Percentiles rank a stretch among this genome's conserved stretches.
Evolutionary conservation across 2,329 filamentous ascomycete species (phyloP).

Genomic region (Alternaria gaisen): DNA sequence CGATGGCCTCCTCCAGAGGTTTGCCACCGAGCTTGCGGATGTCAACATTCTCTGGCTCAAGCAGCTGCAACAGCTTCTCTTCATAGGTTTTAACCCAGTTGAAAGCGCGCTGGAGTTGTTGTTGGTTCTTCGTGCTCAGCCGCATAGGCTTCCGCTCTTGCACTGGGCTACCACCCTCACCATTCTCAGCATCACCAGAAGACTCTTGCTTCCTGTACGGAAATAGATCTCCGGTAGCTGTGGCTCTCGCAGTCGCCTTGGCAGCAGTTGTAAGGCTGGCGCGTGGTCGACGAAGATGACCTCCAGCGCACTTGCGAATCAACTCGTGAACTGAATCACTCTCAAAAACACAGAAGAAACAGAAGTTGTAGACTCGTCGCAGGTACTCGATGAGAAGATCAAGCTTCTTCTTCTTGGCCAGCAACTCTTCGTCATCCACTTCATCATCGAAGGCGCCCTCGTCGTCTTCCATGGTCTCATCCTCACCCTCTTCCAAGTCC

Average conservation of each 20-base stretch:
- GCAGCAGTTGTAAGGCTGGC: conserved; percentile 84
- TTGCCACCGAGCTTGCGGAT: conserved; percentile 91
- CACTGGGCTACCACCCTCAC: conserved; percentile 67
- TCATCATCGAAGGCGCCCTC: conserved; percentile 76
- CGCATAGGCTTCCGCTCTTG: conserved; percentile 76
- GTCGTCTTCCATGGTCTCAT: conserved; percentile 66
- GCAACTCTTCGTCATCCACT: conserved; percentile 85
- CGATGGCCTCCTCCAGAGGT: conserved; percentile 81
- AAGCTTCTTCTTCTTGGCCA: conserved; percentile 95
- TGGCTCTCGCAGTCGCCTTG: conserved; percentile 85
- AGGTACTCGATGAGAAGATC: conserved; percentile 97
- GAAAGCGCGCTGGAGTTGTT: conserved; percentile 91
- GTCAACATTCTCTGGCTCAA: conserved; percentile 89
- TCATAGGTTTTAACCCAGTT: conserved; percentile 99
- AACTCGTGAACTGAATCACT: conserved; percentile 97
- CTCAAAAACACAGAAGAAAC: conserved; percentile 99
- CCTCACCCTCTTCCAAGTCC: conserved; percentile 80
- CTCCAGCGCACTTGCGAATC: conserved; percentile 93
- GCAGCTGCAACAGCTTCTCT: conserved; percentile 90
- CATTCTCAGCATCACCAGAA: conserved; percentile 71
- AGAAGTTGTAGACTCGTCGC: conserved; percentile 96
- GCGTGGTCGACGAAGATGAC: conserved; percentile 91
- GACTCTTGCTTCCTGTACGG: conserved; percentile 79
- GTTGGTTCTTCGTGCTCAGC: conserved; percentile 78
- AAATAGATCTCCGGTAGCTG: conserved; percentile 82